These are phyloP conservation scores for Hsuehochloa calcarea DNA, from an alignment of 176 grass and related monocot genomes.

Conservation along the genomic window DNA sequence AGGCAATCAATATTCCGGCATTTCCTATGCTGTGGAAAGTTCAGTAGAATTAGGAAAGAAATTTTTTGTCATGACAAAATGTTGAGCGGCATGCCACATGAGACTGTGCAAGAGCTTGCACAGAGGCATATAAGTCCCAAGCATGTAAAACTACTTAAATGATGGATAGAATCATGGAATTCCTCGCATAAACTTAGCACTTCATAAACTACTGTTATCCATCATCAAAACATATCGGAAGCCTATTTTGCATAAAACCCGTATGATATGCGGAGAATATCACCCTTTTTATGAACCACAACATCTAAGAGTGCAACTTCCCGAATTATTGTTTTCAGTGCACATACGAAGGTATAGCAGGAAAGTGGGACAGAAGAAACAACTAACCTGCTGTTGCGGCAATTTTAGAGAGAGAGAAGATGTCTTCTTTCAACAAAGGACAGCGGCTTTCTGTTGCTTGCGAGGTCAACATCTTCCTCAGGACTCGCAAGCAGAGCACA, in stretches of 20 bases:
- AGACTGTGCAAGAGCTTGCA: conserved; percentile 10
- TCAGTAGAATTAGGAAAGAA: conserved; percentile 22
- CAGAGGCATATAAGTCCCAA: background rate
- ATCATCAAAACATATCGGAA: conserved; percentile 3
- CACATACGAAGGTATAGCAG: background rate
- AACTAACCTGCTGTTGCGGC: conserved; percentile 72
- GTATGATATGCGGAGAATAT: background rate
- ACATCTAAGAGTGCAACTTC: background rate
- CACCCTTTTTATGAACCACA: conserved; percentile 2
- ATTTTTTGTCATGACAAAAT: background rate
- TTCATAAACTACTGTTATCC: conserved; percentile 11
- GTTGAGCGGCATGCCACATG: background rate
- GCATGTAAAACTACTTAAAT: conserved; percentile 26
- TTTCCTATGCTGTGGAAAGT: background rate
- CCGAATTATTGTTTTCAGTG: background rate
- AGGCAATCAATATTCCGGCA: background rate
- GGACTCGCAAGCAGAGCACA: conserved; percentile 47
- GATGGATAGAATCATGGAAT: background rate
- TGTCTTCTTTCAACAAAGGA: conserved; percentile 71
- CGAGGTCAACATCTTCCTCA: conserved; percentile 40
- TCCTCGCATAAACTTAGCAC: background rate
- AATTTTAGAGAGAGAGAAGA: conserved; percentile 86
- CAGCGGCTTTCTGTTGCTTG: conserved; percentile 35
- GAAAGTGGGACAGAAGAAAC: conserved; percentile 31
- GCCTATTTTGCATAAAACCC: conserved; percentile 20